Percentiles rank a stretch among this genome's conserved stretches.
These are phyloP conservation scores for Pelargonium myrrhifolium DNA, from an alignment of 441 rosid species.

Conservation along the genomic window DNA sequence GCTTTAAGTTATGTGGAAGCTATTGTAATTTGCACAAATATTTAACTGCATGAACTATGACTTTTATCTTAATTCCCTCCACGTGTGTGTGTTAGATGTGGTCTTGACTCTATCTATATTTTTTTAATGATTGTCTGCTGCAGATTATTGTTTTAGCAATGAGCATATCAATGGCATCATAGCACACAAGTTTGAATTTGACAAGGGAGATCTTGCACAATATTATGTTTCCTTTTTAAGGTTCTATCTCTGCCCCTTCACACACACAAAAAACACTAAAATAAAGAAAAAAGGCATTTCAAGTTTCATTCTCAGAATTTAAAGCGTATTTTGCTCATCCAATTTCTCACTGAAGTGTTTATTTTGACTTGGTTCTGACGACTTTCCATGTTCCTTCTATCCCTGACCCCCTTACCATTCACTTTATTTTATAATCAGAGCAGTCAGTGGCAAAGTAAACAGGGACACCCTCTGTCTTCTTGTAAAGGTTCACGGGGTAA, in stretches of 20 bases:
- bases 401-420: not conserved
- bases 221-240: conserved; percentile 63
- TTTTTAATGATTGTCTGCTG: conserved; percentile 16
- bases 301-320: not conserved
- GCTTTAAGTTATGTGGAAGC: not conserved
- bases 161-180: conserved; percentile 59
- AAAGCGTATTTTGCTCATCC: not conserved
- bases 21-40: not conserved
- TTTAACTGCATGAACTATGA: not conserved
- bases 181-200: conserved; percentile 41
- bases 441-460: conserved; percentile 63
- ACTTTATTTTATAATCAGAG: conserved; percentile 35
- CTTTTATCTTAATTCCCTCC: not conserved
- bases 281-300: not conserved
- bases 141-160: conserved; percentile 75
- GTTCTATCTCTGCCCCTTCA: conserved; percentile 27
- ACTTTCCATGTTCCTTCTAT: conserved; percentile 9
- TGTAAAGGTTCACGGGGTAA: conserved; percentile 56
- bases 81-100: not conserved
- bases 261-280: not conserved
- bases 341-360: not conserved
- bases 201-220: conserved; percentile 50
- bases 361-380: conserved; percentile 14
- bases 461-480: conserved; percentile 67
- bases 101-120: not conserved